Percentiles rank a stretch among this genome's conserved stretches.
Conservation (phyloP, 352 stramenopile species). For the Phytophthora rubi region DNA sequence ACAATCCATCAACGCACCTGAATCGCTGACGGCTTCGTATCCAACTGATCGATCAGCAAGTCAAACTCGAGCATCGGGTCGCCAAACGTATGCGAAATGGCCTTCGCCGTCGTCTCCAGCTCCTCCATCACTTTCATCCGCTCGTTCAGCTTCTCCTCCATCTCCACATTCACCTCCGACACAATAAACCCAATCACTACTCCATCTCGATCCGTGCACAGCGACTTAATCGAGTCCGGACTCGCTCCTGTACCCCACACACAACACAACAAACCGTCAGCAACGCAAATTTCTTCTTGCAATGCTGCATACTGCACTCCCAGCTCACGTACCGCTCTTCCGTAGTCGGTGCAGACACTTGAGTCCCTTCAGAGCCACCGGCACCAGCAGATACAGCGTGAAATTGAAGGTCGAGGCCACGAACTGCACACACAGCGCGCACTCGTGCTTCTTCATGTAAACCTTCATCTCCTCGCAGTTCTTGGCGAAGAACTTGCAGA, state of each 20-base stretch:
- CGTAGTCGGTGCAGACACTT: slow-evolving; percentile 83
- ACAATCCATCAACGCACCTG: slow-evolving; percentile 53
- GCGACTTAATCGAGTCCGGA: slow-evolving; percentile 82
- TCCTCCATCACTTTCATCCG: slow-evolving; percentile 85
- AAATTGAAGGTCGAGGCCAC: slow-evolving; percentile 84
- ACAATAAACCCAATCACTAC: slow-evolving; percentile 90
- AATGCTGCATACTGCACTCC: not conserved
- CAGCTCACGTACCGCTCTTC: slow-evolving; percentile 65
- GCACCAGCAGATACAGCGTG: slow-evolving; percentile 84
- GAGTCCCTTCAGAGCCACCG: slow-evolving; percentile 63
- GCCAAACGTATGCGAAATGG: slow-evolving; percentile 79
- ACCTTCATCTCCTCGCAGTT: slow-evolving; percentile 86
- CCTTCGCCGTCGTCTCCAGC: slow-evolving; percentile 72
- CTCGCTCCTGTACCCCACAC: slow-evolving; percentile 57
- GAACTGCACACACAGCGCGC: slow-evolving; percentile 85
- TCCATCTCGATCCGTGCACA: slow-evolving; percentile 83
- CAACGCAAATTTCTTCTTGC: too few relatives aligned
- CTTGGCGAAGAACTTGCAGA: slow-evolving; percentile 91
- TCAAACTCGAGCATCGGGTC: slow-evolving; percentile 89
- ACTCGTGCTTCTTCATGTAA: slow-evolving; percentile 90
- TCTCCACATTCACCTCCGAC: slow-evolving; percentile 86
- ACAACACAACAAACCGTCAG: not conserved
- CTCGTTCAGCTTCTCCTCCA: slow-evolving; percentile 80
- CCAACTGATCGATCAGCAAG: slow-evolving; percentile 82
- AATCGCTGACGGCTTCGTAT: slow-evolving; percentile 87